phyloP scores from a whole-genome alignment of 1,284 basidiomycete genomes.

The Golubevia pallescens region DNA sequence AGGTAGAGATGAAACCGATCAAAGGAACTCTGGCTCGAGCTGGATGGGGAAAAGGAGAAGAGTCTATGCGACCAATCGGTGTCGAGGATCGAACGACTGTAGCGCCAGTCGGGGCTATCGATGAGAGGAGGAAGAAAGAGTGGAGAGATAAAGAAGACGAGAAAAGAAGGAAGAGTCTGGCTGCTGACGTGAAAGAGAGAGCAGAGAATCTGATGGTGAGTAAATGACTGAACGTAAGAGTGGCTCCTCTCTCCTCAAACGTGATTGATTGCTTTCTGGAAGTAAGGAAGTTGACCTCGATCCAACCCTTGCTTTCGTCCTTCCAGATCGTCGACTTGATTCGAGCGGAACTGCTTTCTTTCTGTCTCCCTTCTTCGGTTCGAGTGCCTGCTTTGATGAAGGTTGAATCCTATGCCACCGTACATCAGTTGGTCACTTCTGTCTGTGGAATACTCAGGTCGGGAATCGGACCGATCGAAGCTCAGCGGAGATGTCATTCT shows the following conservation, averaged over 20 bases:
- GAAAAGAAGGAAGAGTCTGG: conserved; percentile 67
- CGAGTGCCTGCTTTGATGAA: conserved; percentile 83
- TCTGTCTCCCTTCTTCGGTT: conserved; percentile 75
- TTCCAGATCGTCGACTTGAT: conserved; percentile 87
- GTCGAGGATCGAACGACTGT: conserved; percentile 2
- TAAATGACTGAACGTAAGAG: neutral
- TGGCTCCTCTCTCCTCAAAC: neutral
- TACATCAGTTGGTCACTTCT: conserved; percentile 95
- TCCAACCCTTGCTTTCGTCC: neutral
- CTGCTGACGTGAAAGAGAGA: conserved; percentile 84
- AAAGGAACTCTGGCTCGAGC: conserved; percentile 74
- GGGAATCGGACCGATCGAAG: conserved; percentile 72
- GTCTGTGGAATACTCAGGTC: conserved; percentile 74
- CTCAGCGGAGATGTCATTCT: conserved; percentile 72
- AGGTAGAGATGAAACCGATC: conserved; percentile 86
- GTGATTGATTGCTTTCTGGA: neutral
- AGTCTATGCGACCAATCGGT: conserved; percentile 10
- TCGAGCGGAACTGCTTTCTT: conserved; percentile 83
- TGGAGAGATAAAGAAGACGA: conserved; percentile 60
- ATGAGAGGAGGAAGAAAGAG: conserved; percentile 22
- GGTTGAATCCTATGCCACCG: conserved; percentile 90
- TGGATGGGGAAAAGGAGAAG: conserved; percentile 48
- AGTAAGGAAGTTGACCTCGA: neutral
- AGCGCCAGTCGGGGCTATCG: conserved; percentile 7
- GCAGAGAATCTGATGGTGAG: conserved; percentile 91